A percentile compares a stretch with the other conserved stretches of the same genome.
These are phyloP conservation scores for Teunomyces kruisii DNA, from an alignment of 805 yeast species.

Conservation along the genomic window DNA sequence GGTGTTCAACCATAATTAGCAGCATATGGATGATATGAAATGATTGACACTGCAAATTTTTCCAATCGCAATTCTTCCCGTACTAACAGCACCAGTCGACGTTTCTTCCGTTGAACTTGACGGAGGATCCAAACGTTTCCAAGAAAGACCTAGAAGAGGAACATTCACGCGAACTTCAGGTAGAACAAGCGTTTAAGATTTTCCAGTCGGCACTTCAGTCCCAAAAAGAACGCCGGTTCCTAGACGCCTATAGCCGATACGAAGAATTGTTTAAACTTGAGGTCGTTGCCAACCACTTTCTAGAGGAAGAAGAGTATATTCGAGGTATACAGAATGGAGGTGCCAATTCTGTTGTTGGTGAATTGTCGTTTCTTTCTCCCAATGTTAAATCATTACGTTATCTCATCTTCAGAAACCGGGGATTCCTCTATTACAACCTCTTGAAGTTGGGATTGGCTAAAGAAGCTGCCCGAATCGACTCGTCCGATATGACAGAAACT, in stretches of 20 bases:
- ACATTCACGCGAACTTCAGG: slow-evolving; percentile 87
- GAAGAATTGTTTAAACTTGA: slow-evolving; percentile 65
- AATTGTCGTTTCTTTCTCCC: slow-evolving; percentile 54
- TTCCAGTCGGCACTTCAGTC: slow-evolving; percentile 68
- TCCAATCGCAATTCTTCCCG: not conserved
- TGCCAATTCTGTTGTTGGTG: slow-evolving; percentile 34
- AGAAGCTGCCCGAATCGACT: slow-evolving; percentile 14
- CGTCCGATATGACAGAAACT: slow-evolving; percentile 12
- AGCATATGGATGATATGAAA: not conserved
- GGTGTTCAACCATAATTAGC: too few relatives aligned
- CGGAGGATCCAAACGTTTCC: slow-evolving; percentile 63
- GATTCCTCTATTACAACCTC: slow-evolving; percentile 59
- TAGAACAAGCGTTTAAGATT: slow-evolving; percentile 77
- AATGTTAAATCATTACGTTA: slow-evolving; percentile 73
- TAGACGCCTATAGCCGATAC: slow-evolving; percentile 55
- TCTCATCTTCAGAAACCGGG: slow-evolving; percentile 78
- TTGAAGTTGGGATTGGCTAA: slow-evolving; percentile 18
- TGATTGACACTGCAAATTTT: not conserved
- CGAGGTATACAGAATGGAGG: slow-evolving; percentile 42
- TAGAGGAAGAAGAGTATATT: slow-evolving; percentile 37
- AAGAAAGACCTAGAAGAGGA: slow-evolving; percentile 69
- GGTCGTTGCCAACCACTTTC: slow-evolving; percentile 51
- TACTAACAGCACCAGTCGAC: slow-evolving; percentile 44
- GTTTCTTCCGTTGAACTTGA: slow-evolving; percentile 77
- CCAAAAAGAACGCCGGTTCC: slow-evolving; percentile 53